Evolutionary conservation across 768 basidiomycete species (phyloP).

Genomic region (Suillus decipiens): DNA sequence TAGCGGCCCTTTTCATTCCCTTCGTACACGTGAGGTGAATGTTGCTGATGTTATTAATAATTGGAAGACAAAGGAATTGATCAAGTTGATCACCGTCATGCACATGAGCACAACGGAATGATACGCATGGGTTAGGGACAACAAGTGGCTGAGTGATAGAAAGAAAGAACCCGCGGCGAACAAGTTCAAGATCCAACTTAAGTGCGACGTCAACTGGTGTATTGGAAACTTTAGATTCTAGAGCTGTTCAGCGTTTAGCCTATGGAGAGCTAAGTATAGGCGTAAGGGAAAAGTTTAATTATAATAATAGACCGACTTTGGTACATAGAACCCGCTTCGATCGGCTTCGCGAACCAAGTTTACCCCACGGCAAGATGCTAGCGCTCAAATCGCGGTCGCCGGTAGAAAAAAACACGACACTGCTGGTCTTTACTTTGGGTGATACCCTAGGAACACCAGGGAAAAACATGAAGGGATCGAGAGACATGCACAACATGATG

Average conservation of each 20-base stretch:
- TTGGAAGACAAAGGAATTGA: background rate
- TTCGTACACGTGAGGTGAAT: conserved; percentile 3
- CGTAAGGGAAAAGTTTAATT: conserved; percentile 2
- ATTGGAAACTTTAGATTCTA: no score
- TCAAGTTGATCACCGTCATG: background rate
- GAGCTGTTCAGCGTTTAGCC: no score
- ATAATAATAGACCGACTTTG: background rate
- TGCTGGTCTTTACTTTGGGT: background rate
- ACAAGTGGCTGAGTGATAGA: background rate
- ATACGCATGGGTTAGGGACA: background rate
- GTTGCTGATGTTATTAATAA: background rate
- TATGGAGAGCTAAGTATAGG: background rate
- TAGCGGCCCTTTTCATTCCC: background rate
- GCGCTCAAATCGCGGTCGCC: background rate
- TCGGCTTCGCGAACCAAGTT: background rate
- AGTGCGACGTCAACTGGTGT: background rate
- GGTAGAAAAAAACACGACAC: background rate
- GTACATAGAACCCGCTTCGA: background rate
- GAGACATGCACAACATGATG: conserved; percentile 3
- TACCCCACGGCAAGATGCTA: background rate
- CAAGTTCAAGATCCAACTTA: background rate
- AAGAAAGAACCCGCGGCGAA: background rate
- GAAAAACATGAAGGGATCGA: background rate
- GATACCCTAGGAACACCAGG: background rate
- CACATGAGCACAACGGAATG: background rate